Conservation (phyloP, 1,139 yeast species). For the Blastobotrys serpentis region DNA sequence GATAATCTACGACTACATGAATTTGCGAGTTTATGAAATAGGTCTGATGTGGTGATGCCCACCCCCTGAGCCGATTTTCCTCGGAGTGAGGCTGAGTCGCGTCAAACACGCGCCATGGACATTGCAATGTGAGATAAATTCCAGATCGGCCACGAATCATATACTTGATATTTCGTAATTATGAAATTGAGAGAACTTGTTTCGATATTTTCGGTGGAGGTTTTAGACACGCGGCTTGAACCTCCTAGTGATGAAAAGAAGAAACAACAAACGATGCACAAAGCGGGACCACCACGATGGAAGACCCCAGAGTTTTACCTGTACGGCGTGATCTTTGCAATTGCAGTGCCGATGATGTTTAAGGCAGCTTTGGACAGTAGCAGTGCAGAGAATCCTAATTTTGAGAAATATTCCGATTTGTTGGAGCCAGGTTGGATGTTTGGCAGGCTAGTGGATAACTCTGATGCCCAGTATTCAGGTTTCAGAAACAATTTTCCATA, state of each 20-base stretch:
- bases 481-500: constrained; percentile 77
- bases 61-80: no score
- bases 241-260: constrained; percentile 52
- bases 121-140: no score
- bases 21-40: no score
- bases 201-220: constrained; percentile 60
- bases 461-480: constrained; percentile 85
- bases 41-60: no score
- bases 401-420: constrained; percentile 56
- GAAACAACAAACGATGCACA: constrained; percentile 43
- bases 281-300: constrained; percentile 67
- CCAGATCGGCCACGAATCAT: constrained; percentile 8
- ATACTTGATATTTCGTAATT: background rate
- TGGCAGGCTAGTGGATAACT: constrained; percentile 55
- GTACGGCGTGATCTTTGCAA: constrained; percentile 58
- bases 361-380: constrained; percentile 82
- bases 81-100: no score
- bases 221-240: constrained; percentile 69
- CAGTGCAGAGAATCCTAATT: constrained; percentile 66
- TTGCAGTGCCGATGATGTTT: constrained; percentile 79
- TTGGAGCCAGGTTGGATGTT: constrained; percentile 66
- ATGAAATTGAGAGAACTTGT: constrained; percentile 15
- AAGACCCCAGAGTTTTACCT: constrained; percentile 66
- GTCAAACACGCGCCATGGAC: no score
- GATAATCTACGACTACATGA: no score